Evolutionary conservation across 495 filamentous ascomycete genomes (phyloP).

Genomic region (Rusavskia elegans): DNA sequence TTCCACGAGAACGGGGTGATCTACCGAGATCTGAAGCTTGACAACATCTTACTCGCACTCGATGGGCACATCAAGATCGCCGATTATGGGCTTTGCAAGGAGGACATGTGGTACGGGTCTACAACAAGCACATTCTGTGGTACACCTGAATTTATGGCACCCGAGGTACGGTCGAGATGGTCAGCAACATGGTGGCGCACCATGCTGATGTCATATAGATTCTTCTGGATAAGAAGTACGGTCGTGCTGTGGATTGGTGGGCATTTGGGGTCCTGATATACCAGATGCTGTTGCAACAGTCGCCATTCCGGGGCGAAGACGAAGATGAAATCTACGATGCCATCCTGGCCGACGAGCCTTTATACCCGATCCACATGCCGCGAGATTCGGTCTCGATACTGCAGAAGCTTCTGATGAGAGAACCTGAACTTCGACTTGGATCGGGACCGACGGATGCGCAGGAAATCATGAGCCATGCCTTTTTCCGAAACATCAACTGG

Average conservation of each 20-base stretch:
- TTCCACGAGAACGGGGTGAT: conserved; percentile 99
- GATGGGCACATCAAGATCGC: conserved; percentile 98
- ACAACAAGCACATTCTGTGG: conserved; percentile 98
- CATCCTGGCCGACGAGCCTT: conserved; percentile 90
- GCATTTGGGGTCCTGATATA: conserved; percentile 99
- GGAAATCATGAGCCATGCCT: conserved; percentile 97
- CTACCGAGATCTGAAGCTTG: conserved; percentile 97
- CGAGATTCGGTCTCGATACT: conserved; percentile 94
- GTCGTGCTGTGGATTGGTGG: conserved; percentile 99
- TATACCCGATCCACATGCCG: conserved; percentile 99
- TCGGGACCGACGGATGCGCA: conserved; percentile 95
- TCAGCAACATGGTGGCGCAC: background rate
- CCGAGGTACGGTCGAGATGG: conserved; percentile 45
- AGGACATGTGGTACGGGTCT: conserved; percentile 98
- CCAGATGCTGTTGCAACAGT: conserved; percentile 98
- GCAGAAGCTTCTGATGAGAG: conserved; percentile 91
- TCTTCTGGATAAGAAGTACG: conserved; percentile 95
- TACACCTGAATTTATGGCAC: conserved; percentile 98
- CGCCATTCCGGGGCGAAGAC: conserved; percentile 96
- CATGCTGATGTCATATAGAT: conserved; percentile 41
- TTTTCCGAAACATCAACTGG: conserved; percentile 97
- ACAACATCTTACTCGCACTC: conserved; percentile 91
- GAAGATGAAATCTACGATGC: conserved; percentile 99
- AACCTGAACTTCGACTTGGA: conserved; percentile 83
- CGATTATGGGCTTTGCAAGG: conserved; percentile 98